Evolutionary conservation across 345 rosid species (phyloP).

Genomic region (Citrus cavaleriei): DNA sequence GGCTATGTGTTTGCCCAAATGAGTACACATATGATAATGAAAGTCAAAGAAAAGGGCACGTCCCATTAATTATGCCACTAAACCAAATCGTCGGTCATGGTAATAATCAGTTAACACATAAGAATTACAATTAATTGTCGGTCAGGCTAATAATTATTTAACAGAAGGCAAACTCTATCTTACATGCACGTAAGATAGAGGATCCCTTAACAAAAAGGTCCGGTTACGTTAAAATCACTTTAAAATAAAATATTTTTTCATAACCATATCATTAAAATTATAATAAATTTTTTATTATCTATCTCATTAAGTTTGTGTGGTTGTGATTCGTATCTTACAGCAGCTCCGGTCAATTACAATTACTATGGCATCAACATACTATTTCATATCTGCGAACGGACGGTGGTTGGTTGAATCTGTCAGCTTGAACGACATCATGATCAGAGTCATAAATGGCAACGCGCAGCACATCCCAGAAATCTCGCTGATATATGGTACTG

Average conservation of each 20-base stretch:
- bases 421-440: not conserved
- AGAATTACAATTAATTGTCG: not conserved
- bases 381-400: conserved; percentile 12
- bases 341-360: not conserved
- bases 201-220: rapidly evolving
- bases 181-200: too few species aligned
- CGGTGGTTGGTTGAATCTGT: conserved; percentile 4
- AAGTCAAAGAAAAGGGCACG: not conserved
- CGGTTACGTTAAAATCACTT: rapidly evolving
- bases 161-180: too few species aligned
- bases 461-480: conserved; percentile 34
- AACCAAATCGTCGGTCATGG: not conserved
- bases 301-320: rapidly evolving
- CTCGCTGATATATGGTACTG: conserved; percentile 14
- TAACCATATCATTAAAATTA: rapidly evolving
- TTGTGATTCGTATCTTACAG: too few species aligned
- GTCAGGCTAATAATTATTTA: not conserved
- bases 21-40: not conserved
- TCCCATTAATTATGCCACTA: conserved; percentile 3
- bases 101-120: conserved; percentile 6
- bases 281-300: too few species aligned
- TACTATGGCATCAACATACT: too few species aligned
- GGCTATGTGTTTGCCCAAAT: not conserved
- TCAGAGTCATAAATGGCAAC: too few species aligned
- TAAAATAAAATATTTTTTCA: too few species aligned